phyloP scores from a whole-genome alignment of 371 early-diverging fungal genomes.

The Rhizopus stolonifer region DNA sequence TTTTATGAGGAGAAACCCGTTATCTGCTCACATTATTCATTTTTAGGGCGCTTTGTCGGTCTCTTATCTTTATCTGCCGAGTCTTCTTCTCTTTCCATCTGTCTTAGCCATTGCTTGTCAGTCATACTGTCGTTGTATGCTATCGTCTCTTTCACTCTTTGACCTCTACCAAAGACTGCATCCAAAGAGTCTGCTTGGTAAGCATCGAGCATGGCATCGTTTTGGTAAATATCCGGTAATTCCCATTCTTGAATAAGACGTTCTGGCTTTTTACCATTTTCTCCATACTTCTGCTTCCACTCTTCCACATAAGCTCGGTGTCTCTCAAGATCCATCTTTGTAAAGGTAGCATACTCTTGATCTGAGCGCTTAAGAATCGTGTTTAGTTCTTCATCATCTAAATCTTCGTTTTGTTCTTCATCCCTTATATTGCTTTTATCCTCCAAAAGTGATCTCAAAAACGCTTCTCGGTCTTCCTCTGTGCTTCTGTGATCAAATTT shows the following conservation, averaged over 20 bases:
- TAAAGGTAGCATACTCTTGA: slow-evolving; percentile 43
- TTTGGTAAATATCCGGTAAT: slow-evolving; percentile 80
- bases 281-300: slow-evolving; percentile 40
- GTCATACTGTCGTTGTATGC: slow-evolving; percentile 91
- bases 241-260: slow-evolving; percentile 86
- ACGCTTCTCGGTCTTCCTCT: slow-evolving; percentile 89
- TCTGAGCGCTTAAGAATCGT: slow-evolving; percentile 47
- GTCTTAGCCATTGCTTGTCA: slow-evolving; percentile 86
- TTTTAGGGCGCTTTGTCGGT: slow-evolving; percentile 13
- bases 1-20: background rate
- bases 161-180: slow-evolving; percentile 65
- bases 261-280: slow-evolving; percentile 57
- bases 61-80: slow-evolving; percentile 2
- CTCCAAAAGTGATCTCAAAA: slow-evolving; percentile 83
- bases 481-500: slow-evolving; percentile 97
- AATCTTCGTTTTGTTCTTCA: slow-evolving; percentile 59
- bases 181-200: slow-evolving; percentile 43
- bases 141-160: slow-evolving; percentile 66
- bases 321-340: slow-evolving; percentile 50
- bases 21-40: background rate
- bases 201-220: slow-evolving; percentile 38
- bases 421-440: slow-evolving; percentile 56
- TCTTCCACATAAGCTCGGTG: slow-evolving; percentile 38
- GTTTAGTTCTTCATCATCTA: slow-evolving; percentile 77
- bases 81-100: slow-evolving; percentile 15